A percentile compares a stretch with the other conserved stretches of the same genome.
These are phyloP conservation scores for Coprinellus micaceus DNA, from an alignment of 768 basidiomycete species.

Conservation along the genomic window DNA sequence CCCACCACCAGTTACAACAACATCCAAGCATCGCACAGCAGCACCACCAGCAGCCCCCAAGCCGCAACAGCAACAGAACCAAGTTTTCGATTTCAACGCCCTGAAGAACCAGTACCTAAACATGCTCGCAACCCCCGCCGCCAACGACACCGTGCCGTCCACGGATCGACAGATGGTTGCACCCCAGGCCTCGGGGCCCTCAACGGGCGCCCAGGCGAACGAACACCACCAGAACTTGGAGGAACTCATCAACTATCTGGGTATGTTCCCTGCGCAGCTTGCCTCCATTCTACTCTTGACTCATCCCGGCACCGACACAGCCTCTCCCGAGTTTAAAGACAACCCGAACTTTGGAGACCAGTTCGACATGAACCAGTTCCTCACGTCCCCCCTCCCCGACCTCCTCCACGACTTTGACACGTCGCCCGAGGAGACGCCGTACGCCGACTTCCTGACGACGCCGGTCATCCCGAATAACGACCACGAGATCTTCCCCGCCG, in stretches of 20 bases:
- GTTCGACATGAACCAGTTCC: constrained; percentile 23
- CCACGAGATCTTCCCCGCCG: constrained; percentile 25
- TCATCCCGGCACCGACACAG: constrained; percentile 5
- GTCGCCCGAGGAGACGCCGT: constrained; percentile 34
- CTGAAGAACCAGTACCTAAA: constrained; percentile 62
- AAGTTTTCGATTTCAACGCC: constrained; percentile 41
- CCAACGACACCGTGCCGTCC: constrained; percentile 32
- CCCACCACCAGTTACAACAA: constrained; percentile 58
- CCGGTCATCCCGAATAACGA: constrained; percentile 27
- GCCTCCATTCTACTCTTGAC: constrained; percentile 16
- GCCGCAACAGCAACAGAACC: constrained; percentile 21
- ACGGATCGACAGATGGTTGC: constrained; percentile 22
- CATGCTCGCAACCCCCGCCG: constrained; percentile 57
- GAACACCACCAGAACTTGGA: constrained; percentile 11
- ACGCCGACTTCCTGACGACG: constrained; percentile 34
- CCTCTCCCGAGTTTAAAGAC: constrained; percentile 24
- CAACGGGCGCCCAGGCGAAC: constrained; percentile 9
- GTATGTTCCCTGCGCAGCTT: constrained; percentile 11
- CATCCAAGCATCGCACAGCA: constrained; percentile 45
- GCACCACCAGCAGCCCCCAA: constrained; percentile 29
- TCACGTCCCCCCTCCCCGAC: constrained; percentile 28
- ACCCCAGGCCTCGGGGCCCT: constrained; percentile 18
- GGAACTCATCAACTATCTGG: constrained; percentile 14
- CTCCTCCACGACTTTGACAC: constrained; percentile 28
- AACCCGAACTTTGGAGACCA: constrained; percentile 17